Evolutionary conservation across 2,329 filamentous ascomycete genomes (phyloP), one percentile per base, ranked within the genome.

Genomic region (Metarhizium anisopliae): DNA sequence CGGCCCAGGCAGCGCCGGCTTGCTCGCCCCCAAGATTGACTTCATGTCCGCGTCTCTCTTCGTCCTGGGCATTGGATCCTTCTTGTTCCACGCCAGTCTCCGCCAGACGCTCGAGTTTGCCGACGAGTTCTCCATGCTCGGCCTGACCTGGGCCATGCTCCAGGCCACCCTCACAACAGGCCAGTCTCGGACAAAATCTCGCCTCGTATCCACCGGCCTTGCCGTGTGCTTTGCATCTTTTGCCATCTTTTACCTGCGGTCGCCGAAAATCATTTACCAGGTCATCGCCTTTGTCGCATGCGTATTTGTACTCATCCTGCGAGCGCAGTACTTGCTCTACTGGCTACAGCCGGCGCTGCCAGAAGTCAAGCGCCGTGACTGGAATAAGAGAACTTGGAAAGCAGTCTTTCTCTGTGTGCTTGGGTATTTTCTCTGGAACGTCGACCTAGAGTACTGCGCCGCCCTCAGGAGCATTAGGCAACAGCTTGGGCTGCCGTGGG

Each of bases 61-160:
- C 38, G 45, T 69, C 6, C 68, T 77, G 38, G 75, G 76, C 53
- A 52, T 76, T 47, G 67, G 66, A 30, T 79, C 75, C 1, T 70
- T 72, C 51, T 52, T 70, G 11, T 78, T 74, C 61, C 76, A 78
- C 59, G 74, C 74, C 36, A 72, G 72, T 7, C 68, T 78, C 18
- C 74, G 69, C 53, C 72, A 74, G 51, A 63, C 63, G 1, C 63
- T 74, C 6, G 71, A 78, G 59, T 76, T 75, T 57, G 74, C 73
- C 59, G 81, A 84, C 60, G 81, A 84, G 61, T 68, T 83, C n/a
- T 77, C 78, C 54, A 83, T 83, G 81, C 73, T 83, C 35, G 66
- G 79, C 13, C 72, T 82, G 4, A 74, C 73, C 25, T 78, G 76
- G 58, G 71, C 78, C 0, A 72, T 83, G 55, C 69, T 83, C 5